Conservation (phyloP, 2,329 filamentous ascomycete species). For the Atkinsonella texensis region DNA sequence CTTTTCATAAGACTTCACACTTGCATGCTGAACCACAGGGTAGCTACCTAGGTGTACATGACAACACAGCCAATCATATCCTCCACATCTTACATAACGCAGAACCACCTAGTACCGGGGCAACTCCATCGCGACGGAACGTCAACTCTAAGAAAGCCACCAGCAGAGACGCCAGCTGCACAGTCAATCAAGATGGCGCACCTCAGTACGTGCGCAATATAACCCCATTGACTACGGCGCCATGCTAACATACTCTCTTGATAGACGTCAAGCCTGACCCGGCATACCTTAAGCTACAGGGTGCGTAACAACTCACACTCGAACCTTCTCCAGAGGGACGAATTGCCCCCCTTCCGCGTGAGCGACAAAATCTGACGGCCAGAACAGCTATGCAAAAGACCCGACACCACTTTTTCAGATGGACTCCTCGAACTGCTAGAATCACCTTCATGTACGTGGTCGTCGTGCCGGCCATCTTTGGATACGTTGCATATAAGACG, state of each 20-base stretch:
- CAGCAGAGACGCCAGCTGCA: slow-evolving; percentile 13
- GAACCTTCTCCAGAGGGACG: neutral
- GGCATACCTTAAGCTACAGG: slow-evolving; percentile 28
- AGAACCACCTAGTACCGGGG: too few species aligned
- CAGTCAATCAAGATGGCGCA: slow-evolving; percentile 25
- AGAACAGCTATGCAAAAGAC: slow-evolving; percentile 64
- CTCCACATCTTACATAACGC: slow-evolving; percentile 6
- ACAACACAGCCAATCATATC: neutral
- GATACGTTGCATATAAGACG: slow-evolving; percentile 62
- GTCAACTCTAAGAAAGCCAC: slow-evolving; percentile 7
- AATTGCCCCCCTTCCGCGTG: neutral
- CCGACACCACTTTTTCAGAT: slow-evolving; percentile 91
- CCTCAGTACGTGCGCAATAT: slow-evolving; percentile 19
- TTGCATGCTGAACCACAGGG: neutral
- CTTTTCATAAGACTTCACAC: neutral
- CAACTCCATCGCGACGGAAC: slow-evolving; percentile 12
- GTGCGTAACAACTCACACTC: slow-evolving; percentile 16
- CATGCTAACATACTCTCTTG: slow-evolving; percentile 14
- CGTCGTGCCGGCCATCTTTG: slow-evolving; percentile 58
- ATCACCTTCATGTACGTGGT: slow-evolving; percentile 67
- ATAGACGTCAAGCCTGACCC: slow-evolving; percentile 30
- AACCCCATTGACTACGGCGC: neutral
- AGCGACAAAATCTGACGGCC: slow-evolving; percentile 12
- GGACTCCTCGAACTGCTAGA: slow-evolving; percentile 73
- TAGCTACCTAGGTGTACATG: neutral